Evolutionary conservation across 371 early-diverging fungal species (phyloP).

Genomic region (Haplosporangium sp.): DNA sequence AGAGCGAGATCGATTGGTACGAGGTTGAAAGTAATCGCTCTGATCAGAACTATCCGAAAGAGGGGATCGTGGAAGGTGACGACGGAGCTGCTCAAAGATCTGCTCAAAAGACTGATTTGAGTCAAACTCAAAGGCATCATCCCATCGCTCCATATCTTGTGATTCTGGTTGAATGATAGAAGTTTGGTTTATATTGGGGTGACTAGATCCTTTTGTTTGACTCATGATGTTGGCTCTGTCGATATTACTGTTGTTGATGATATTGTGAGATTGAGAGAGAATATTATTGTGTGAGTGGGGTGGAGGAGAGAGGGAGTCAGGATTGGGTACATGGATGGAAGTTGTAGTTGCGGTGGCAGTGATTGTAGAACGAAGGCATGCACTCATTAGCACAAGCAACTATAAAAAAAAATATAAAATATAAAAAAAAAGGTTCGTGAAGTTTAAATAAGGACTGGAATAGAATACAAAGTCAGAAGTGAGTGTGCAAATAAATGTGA

Average conservation of each 20-base stretch:
- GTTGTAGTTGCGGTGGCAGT: not conserved
- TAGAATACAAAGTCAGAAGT: not conserved
- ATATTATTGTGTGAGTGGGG: not conserved
- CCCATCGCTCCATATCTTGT: slow-evolving; percentile 37
- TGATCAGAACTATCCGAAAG: slow-evolving; percentile 45
- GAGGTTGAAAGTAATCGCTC: slow-evolving; percentile 45
- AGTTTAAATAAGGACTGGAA: not conserved
- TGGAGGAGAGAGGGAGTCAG: not conserved
- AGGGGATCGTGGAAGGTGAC: slow-evolving; percentile 38
- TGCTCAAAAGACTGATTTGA: slow-evolving; percentile 28
- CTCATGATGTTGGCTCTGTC: not conserved
- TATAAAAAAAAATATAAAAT: not conserved
- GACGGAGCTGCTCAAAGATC: slow-evolving; percentile 38
- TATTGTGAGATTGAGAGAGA: not conserved
- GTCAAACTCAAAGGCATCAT: slow-evolving; percentile 43
- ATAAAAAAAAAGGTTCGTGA: slow-evolving; percentile 2
- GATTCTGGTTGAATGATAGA: not conserved
- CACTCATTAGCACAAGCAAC: not conserved
- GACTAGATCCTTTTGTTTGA: not conserved
- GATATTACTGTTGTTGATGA: not conserved
- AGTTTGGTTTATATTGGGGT: not conserved
- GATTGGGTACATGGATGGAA: not conserved
- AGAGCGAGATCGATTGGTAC: not conserved
- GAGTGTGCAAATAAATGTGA: not conserved
- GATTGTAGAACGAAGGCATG: not conserved